Evolutionary conservation across 768 basidiomycete genomes (phyloP).

Genomic region (Amyloporia xantha): DNA sequence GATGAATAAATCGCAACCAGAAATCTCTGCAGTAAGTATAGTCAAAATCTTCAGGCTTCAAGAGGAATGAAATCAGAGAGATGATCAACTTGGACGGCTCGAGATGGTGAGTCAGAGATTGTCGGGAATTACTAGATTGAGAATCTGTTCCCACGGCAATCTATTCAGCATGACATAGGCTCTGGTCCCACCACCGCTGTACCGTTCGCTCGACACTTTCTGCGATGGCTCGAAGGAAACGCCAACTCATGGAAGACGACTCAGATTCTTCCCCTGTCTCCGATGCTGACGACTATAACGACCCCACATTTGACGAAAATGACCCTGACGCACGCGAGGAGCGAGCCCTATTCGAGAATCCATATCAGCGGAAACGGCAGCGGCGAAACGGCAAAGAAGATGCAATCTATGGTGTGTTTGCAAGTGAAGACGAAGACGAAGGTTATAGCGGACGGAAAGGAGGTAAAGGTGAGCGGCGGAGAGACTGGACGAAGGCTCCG

Average conservation of each 20-base stretch:
- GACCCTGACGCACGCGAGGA: slow-evolving; percentile 67
- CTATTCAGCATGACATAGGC: no score
- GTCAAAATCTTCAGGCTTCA: no score
- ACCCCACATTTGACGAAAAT: slow-evolving; percentile 35
- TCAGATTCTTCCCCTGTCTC: slow-evolving; percentile 62
- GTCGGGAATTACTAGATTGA: no score
- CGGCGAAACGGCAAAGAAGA: slow-evolving; percentile 64
- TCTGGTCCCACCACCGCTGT: no score
- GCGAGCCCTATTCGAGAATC: slow-evolving; percentile 68
- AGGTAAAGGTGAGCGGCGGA: slow-evolving; percentile 32
- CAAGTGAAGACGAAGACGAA: slow-evolving; percentile 64
- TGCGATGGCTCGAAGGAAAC: slow-evolving; percentile 81
- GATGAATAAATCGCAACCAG: no score
- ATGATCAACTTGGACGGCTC: no score
- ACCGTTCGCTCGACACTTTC: no score
- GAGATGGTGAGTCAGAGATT: no score
- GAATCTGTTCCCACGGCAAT: no score
- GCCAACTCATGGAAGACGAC: slow-evolving; percentile 62
- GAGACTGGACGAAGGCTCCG: slow-evolving; percentile 72
- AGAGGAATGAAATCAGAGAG: no score
- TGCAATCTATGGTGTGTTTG: slow-evolving; percentile 72
- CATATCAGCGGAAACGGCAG: slow-evolving; percentile 66
- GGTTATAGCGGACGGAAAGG: slow-evolving; percentile 20
- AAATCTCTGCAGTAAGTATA: no score
- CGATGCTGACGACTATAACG: slow-evolving; percentile 37